Evolutionary conservation across 441 rosid species (phyloP), one percentile per base, ranked within the genome.

Genomic region (California macrophylla): DNA sequence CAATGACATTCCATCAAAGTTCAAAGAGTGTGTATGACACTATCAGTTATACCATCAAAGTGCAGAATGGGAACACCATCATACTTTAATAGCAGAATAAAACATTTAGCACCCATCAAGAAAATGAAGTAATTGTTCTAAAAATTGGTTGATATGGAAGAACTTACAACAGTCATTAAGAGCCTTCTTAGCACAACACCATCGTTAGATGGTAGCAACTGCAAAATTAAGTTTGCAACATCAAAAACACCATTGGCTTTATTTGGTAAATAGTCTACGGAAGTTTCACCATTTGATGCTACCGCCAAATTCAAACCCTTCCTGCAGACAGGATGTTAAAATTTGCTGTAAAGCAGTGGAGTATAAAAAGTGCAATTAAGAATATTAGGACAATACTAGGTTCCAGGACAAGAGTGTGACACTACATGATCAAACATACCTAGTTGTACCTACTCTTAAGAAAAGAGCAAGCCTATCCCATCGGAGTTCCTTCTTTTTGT

Each of bases 161-260:
- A 70, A 87, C 95, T 86, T 71, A 91, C 98, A 58, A 92, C 98
- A 70, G 96, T 88, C 96, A 91, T 83, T 73, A 91, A 68, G 75
- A 93, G 95, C 76, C 88, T 88, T 76, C 98, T 83, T 56, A 93
- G 87, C 74, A 83, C 95, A 69, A 79, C 80, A 67, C 97, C 98
- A 32, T 89, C 83, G 78, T 83, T 88, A 56, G 97, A 88, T 65
- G 89, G 86, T 77, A 91, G 78, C 78, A 92, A 90, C 77, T 69
- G 83, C 79, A 88, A 64, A 61, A 93, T 81, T 75, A 88, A 65
- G 72, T 81, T 77, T 13, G 87, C 84, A 21, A 75, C 72, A 52
- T 88, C 82, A 63, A 81, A 69, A 68, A 79, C 83, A 71, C 83
- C 86, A 60, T 75, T 69, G 18, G 76, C 74, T 66, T 64, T 74